phyloP scores from a whole-genome alignment of 352 stramenopile genomes.

The Hyaloperonospora brassicae region DNA sequence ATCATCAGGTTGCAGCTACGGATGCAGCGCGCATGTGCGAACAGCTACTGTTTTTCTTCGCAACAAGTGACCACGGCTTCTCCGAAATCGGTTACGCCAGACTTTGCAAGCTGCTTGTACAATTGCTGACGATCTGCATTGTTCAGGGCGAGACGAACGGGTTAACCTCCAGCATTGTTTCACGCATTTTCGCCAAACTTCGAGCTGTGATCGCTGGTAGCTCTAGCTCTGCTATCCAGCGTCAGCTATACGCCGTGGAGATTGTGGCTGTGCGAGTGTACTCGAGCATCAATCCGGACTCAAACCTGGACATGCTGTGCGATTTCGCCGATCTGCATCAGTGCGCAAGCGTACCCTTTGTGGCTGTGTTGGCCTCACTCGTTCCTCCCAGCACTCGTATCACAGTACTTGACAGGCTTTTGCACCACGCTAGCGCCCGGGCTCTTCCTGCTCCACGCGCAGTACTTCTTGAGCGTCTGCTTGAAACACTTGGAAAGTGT shows the following conservation, averaged over 20 bases:
- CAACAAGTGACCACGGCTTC: slow-evolving; percentile 1
- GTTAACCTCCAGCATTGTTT: slow-evolving; percentile 9
- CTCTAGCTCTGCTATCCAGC: slow-evolving; percentile 9
- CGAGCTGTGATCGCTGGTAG: slow-evolving; percentile 11
- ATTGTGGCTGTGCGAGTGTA: slow-evolving; percentile 23
- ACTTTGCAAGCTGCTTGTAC: slow-evolving; percentile 33
- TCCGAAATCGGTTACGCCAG: slow-evolving; percentile 1
- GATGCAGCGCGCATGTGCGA: slow-evolving; percentile 39
- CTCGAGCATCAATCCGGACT: slow-evolving; percentile 10
- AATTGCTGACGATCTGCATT: slow-evolving; percentile 31
- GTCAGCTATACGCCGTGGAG: slow-evolving; percentile 32
- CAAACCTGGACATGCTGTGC: slow-evolving; percentile 12
- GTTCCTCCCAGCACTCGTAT: slow-evolving; percentile 8
- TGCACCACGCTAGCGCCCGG: slow-evolving; percentile 7
- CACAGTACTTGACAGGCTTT: slow-evolving; percentile 18
- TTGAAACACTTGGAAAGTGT: slow-evolving; percentile 22
- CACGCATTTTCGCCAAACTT: slow-evolving; percentile 37
- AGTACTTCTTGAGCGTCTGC: slow-evolving; percentile 31
- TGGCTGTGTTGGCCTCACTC: slow-evolving; percentile 20
- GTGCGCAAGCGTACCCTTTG: slow-evolving; percentile 17
- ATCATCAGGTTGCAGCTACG: slow-evolving; percentile 4
- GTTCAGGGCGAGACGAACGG: slow-evolving; percentile 2
- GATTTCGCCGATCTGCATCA: slow-evolving; percentile 21
- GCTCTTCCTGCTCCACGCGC: slow-evolving; percentile 14
- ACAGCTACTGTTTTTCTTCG: slow-evolving; percentile 42